Percentiles rank a stretch among this genome's conserved stretches.
phyloP scores from a whole-genome alignment of 768 basidiomycete species.

The Neoboletus brunneissimus region DNA sequence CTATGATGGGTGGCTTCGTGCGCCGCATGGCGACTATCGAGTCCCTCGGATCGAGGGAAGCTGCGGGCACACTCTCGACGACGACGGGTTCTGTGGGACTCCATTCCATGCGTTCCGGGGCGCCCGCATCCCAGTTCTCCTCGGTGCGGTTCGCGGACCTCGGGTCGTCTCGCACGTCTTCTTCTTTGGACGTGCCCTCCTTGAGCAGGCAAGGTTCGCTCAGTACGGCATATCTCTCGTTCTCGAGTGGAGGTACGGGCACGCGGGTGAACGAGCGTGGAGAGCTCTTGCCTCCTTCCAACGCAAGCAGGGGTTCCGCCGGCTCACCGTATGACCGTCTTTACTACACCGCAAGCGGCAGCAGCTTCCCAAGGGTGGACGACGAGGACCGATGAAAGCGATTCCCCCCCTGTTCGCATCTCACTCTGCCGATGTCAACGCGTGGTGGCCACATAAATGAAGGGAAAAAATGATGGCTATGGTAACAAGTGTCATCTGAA shows the following conservation, averaged over 20 bases:
- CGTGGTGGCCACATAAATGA: not conserved
- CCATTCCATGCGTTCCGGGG: slow-evolving; percentile 26
- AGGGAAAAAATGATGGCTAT: not conserved
- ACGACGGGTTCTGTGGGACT: slow-evolving; percentile 30
- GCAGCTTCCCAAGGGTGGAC: slow-evolving; percentile 9
- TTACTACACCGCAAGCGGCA: slow-evolving; percentile 17
- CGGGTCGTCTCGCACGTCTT: slow-evolving; percentile 2
- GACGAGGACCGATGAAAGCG: slow-evolving; percentile 7
- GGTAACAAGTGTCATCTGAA: not conserved
- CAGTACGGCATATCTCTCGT: slow-evolving; percentile 27
- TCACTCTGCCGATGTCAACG: not conserved
- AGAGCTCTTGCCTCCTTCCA: slow-evolving; percentile 16
- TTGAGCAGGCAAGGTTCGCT: slow-evolving; percentile 11
- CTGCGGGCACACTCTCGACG: slow-evolving; percentile 26
- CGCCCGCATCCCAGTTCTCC: slow-evolving; percentile 23
- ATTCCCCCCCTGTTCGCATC: not conserved
- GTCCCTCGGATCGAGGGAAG: slow-evolving; percentile 67
- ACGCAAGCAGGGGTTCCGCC: slow-evolving; percentile 1
- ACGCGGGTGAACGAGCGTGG: slow-evolving; percentile 29
- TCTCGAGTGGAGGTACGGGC: slow-evolving; percentile 21
- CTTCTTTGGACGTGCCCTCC: not conserved
- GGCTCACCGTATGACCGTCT: slow-evolving; percentile 12
- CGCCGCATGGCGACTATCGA: slow-evolving; percentile 82
- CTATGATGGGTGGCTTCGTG: slow-evolving; percentile 61
- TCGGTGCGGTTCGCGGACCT: slow-evolving; percentile 23